Conservation (phyloP, 352 stramenopile species). For the Phytophthora melonis region DNA sequence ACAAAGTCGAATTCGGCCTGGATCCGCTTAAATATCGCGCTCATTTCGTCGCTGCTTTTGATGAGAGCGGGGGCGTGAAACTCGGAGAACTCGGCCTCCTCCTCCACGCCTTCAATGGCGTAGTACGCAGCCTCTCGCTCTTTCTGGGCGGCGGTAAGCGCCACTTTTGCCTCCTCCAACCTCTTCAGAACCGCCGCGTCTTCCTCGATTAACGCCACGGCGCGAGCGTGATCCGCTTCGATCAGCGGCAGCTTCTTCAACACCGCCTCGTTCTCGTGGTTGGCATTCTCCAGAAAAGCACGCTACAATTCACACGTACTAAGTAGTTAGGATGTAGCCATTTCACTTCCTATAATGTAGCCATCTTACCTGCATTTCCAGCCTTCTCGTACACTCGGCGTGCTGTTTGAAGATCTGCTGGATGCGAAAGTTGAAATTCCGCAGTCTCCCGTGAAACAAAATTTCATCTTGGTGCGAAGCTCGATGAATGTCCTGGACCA, state of each 20-base stretch:
- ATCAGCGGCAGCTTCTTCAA: conserved; percentile 67
- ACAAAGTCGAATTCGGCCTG: conserved; percentile 37
- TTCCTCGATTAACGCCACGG: conserved; percentile 52
- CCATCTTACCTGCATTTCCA: conserved; percentile 61
- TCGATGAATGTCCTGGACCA: conserved; percentile 60
- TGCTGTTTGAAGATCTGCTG: conserved; percentile 61
- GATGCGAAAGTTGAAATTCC: conserved; percentile 76
- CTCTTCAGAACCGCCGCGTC: conserved; percentile 42
- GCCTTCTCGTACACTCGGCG: conserved; percentile 44
- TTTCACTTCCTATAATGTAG: background rate
- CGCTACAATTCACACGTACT: no score
- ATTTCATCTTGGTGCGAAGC: conserved; percentile 72
- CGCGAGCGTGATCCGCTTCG: conserved; percentile 61
- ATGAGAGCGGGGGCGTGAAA: conserved; percentile 73
- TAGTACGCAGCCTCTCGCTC: conserved; percentile 57
- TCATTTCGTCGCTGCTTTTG: conserved; percentile 70
- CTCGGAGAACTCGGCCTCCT: conserved; percentile 81
- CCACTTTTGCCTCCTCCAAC: conserved; percentile 40
- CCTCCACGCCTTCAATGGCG: conserved; percentile 73
- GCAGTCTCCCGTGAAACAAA: conserved; percentile 70
- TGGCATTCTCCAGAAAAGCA: conserved; percentile 58
- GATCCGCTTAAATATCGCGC: conserved; percentile 47
- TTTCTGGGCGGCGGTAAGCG: conserved; percentile 44
- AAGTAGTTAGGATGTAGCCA: background rate
- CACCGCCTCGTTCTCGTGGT: conserved; percentile 57